Percentiles rank a stretch among this genome's conserved stretches.
phyloP scores from a whole-genome alignment of 306 rosid species.

The Albizia julibrissin region DNA sequence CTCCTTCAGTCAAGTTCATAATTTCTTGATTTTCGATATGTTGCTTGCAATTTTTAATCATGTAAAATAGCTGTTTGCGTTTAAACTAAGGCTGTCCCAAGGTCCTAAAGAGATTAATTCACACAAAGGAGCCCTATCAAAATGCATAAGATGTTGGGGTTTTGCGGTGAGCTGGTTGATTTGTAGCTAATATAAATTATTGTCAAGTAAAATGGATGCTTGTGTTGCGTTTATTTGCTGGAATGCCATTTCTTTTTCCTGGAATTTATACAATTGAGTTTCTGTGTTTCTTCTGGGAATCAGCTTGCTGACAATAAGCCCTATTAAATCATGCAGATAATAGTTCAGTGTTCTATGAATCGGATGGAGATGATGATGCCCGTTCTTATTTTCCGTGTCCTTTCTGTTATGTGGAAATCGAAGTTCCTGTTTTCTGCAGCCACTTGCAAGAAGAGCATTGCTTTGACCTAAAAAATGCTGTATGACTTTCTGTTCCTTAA shows the following conservation, averaged over 20 bases:
- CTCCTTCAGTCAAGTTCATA: neutral
- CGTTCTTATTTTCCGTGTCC: constrained; percentile 71
- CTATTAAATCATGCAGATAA: constrained; percentile 45
- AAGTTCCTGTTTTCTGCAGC: constrained; percentile 57
- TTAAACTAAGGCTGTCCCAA: neutral
- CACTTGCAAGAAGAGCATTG: constrained; percentile 87
- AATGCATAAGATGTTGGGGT: neutral
- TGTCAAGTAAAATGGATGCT: constrained; percentile 5
- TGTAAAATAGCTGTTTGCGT: neutral
- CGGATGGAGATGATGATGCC: constrained; percentile 68
- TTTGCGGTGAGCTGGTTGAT: constrained; percentile 8
- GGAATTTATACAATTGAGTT: neutral
- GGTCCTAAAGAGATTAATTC: constrained; percentile 8
- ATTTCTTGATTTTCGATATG: neutral
- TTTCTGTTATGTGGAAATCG: constrained; percentile 81
- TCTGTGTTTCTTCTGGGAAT: constrained; percentile 26
- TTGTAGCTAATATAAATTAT: neutral
- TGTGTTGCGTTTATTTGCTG: constrained; percentile 4
- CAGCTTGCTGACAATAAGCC: constrained; percentile 10
- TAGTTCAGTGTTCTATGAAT: constrained; percentile 41
- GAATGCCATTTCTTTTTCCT: constrained; percentile 7
- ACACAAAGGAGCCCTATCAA: neutral
- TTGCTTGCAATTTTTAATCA: neutral
- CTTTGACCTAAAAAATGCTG: constrained; percentile 70
- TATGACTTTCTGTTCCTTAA: constrained; percentile 37